phyloP scores from a whole-genome alignment of 163 green algal species.

The Trebouxiophyceae sp. region DNA sequence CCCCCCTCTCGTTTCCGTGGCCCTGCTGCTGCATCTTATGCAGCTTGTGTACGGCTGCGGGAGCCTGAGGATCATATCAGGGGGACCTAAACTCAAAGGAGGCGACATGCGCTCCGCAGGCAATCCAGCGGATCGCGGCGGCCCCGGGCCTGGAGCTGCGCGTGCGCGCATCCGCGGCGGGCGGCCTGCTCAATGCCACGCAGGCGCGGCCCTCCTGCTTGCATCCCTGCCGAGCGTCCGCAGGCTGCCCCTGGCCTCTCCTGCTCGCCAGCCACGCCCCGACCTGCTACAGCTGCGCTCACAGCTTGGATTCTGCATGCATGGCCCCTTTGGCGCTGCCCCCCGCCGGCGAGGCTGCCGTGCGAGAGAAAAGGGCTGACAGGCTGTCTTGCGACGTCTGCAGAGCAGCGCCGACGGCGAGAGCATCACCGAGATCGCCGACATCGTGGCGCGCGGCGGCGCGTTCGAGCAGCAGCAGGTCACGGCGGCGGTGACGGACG shows the following conservation, averaged over 20 bases:
- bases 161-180: constrained; percentile 9
- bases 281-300: not conserved
- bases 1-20: no score
- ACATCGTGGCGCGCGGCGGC: not conserved
- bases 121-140: constrained; percentile 25
- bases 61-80: not conserved
- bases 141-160: constrained; percentile 19
- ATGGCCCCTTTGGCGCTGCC: not conserved
- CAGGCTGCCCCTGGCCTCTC: no score
- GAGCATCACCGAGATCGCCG: constrained; percentile 20
- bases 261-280: no score
- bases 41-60: not conserved
- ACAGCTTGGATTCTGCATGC: not conserved
- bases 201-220: not conserved
- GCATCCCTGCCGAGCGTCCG: no score
- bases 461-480: not conserved
- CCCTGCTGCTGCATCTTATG: not conserved
- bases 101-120: constrained; percentile 1
- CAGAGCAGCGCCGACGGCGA: constrained; percentile 3
- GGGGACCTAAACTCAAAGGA: not conserved
- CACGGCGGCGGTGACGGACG: not conserved
- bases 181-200: constrained; percentile 3
- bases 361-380: not conserved
- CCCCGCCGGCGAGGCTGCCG: not conserved
- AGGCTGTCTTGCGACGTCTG: not conserved